Percentiles rank a stretch among this genome's conserved stretches.
These are phyloP conservation scores for Fusarium pseudocircinatum DNA, from an alignment of 2,329 filamentous ascomycete genomes.

Conservation along the genomic window DNA sequence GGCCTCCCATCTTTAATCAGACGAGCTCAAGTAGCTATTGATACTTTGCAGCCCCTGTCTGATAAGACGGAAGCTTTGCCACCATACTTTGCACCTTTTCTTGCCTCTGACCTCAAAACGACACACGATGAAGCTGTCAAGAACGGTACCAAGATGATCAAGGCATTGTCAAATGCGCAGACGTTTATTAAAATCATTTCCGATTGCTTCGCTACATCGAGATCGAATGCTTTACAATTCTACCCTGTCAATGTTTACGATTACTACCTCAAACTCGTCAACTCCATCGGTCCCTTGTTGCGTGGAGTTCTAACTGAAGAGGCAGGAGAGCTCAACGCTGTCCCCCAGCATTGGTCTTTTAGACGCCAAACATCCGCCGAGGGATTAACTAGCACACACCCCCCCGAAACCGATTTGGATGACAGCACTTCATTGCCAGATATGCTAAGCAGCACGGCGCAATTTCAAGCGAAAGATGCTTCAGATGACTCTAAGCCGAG, in stretches of 20 bases:
- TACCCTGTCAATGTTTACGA: conserved; percentile 84
- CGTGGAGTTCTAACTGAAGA: conserved; percentile 87
- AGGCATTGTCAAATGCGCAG: conserved; percentile 80
- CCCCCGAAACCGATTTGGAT: conserved; percentile 42
- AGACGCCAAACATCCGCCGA: conserved; percentile 46
- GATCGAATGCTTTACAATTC: conserved; percentile 73
- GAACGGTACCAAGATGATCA: conserved; percentile 79
- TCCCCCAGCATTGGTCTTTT: conserved; percentile 74
- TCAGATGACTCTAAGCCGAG: conserved; percentile 36
- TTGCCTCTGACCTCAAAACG: conserved; percentile 56
- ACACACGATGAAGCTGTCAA: conserved; percentile 52
- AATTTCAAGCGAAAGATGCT: conserved; percentile 40
- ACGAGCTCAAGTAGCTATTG: conserved; percentile 75
- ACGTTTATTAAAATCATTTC: conserved; percentile 79
- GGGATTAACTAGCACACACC: conserved; percentile 25
- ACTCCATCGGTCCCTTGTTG: conserved; percentile 79
- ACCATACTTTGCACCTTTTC: conserved; percentile 77
- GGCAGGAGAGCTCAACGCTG: conserved; percentile 75
- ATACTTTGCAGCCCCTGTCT: conserved; percentile 74
- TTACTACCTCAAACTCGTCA: conserved; percentile 79
- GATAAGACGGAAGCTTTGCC: conserved; percentile 56
- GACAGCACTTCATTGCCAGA: conserved; percentile 46
- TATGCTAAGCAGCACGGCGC: conserved; percentile 43
- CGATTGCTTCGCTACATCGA: conserved; percentile 76
- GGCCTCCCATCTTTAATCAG: conserved; percentile 83